Evolutionary conservation across 2,329 filamentous ascomycete species (phyloP), one percentile per base, ranked within the genome.

Genomic region (Trichoderma sp.): DNA sequence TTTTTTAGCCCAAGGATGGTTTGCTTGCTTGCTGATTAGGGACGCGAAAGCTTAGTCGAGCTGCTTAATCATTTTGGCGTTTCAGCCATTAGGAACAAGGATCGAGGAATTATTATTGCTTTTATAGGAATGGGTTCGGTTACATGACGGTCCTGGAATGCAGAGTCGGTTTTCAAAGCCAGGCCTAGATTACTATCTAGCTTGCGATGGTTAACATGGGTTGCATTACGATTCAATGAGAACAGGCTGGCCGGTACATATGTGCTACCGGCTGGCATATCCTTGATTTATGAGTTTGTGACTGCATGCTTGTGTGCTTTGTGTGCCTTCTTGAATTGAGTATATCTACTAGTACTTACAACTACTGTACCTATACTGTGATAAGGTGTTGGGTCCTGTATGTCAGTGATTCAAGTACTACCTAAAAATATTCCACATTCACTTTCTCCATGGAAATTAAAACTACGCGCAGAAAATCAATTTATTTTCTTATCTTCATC

Each of bases 81-180:
- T 64, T 78, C 71, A 70, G 74, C 76, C 75, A 73, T 75, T 71
- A 73, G 73, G 73, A 73, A 73, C 71, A 70, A 71, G 73, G 75
- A 74, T 60, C 43, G 39, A 73, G 72, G 75, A 55, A 71, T 75
- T 75, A 73, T 76, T 70, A 70, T 71, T 73, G 73, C 71, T 74
- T 68, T 70, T 70, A 74, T 34, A 55, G 76, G 73, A 77, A 75
- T 73, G 74, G 75, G 74, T 74, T 71, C 73, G 70, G 72, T 72
- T 73, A 69, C 72, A 71, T 72, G 64, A 72, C 69, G 71, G 73
- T 73, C 73, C 75, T 74, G 71, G 74, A 77, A 73, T 75, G 76
- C 72, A 76, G 73, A 73, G 72, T 75, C 71, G 75, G 74, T 72
- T 75, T 72, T 69, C 52, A 66, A 67, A 59, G 72, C 70, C 69